phyloP scores from a whole-genome alignment of 805 yeast genomes.

The Cyberlindnera euphorbiiphila region DNA sequence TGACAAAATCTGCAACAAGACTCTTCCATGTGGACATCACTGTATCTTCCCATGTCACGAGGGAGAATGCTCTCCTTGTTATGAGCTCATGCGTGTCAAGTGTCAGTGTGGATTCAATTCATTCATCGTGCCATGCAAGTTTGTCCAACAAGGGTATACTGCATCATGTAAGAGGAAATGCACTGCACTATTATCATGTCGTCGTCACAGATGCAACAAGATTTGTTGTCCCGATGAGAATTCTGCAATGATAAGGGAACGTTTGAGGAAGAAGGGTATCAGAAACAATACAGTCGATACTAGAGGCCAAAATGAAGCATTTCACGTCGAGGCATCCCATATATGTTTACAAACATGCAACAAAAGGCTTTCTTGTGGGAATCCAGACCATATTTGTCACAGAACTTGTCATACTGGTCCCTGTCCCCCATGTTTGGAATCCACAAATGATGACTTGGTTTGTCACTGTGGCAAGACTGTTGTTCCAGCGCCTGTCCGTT shows the following conservation, averaged over 20 bases:
- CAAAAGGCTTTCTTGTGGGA: constrained; percentile 58
- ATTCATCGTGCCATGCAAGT: constrained; percentile 62
- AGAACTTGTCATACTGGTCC: constrained; percentile 76
- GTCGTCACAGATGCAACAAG: constrained; percentile 70
- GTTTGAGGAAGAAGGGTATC: constrained; percentile 41
- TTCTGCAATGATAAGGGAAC: constrained; percentile 48
- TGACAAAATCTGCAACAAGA: constrained; percentile 57
- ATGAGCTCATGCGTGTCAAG: constrained; percentile 41
- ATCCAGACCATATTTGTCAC: constrained; percentile 54
- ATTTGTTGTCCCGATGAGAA: constrained; percentile 70
- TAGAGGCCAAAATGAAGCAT: constrained; percentile 43
- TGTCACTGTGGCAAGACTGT: constrained; percentile 82
- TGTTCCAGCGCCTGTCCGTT: constrained; percentile 76
- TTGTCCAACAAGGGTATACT: constrained; percentile 42
- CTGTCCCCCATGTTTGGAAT: constrained; percentile 77
- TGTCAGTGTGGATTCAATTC: constrained; percentile 62
- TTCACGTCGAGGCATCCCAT: constrained; percentile 67
- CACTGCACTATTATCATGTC: constrained; percentile 69
- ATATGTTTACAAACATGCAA: constrained; percentile 68
- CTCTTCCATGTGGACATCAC: constrained; percentile 68
- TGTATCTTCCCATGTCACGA: constrained; percentile 73
- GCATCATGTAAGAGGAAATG: constrained; percentile 74
- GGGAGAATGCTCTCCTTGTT: constrained; percentile 74
- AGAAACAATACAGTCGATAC: constrained; percentile 39
- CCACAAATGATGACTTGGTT: constrained; percentile 71